Percentiles rank a stretch among this genome's conserved stretches.
phyloP scores from a whole-genome alignment of 176 grass and related monocot genomes.

The Rhynchospora pubera region DNA sequence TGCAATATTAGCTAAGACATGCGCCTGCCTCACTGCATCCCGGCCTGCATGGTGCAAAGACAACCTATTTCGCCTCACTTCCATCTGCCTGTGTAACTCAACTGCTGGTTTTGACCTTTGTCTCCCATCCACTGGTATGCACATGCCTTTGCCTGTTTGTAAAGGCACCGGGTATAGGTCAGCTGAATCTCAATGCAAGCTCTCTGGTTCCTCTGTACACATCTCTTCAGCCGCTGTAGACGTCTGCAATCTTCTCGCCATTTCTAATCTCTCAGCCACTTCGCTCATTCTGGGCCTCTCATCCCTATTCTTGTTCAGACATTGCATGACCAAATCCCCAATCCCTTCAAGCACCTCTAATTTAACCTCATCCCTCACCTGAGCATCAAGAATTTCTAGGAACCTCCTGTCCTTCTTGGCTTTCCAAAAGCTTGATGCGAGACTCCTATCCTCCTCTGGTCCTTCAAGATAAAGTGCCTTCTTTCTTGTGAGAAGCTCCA shows the following conservation, averaged over 20 bases:
- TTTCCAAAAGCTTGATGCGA: constrained; percentile 23
- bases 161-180: no score
- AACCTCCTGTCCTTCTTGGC: background rate
- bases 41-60: no score
- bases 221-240: background rate
- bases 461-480: constrained; percentile 25
- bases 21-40: no score
- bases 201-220: background rate
- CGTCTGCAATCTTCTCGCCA: constrained; percentile 25
- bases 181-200: background rate
- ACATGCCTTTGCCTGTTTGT: no score
- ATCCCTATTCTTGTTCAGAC: constrained; percentile 27
- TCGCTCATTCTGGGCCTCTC: constrained; percentile 24
- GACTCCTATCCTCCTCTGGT: constrained; percentile 10
- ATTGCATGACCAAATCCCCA: constrained; percentile 12
- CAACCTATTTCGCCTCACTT: no score
- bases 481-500: constrained; percentile 44
- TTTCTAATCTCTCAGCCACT: constrained; percentile 17
- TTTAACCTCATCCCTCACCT: constrained; percentile 15
- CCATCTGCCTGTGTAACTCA: no score
- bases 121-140: no score
- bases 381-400: constrained; percentile 19
- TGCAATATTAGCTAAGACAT: no score
- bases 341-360: constrained; percentile 2
- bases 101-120: no score